Percentiles rank a stretch among this genome's conserved stretches.
Conservation (phyloP, 495 filamentous ascomycete species). For the Trichoderma asperelloides region DNA sequence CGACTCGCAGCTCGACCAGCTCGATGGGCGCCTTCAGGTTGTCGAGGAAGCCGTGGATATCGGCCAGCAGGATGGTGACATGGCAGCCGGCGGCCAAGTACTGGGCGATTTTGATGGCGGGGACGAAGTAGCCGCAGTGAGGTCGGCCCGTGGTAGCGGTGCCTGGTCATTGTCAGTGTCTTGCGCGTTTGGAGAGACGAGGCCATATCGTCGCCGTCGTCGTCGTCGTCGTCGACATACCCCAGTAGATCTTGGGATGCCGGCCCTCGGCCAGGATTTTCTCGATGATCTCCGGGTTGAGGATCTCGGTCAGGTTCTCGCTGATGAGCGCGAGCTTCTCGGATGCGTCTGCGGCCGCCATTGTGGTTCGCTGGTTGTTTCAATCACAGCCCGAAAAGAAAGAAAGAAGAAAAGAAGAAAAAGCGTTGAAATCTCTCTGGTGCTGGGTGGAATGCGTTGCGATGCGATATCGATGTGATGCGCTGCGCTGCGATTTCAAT, state of each 20-base stretch:
- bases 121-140: constrained; percentile 78
- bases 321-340: constrained; percentile 60
- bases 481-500: not conserved
- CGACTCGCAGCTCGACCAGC: constrained; percentile 66
- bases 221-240: constrained; percentile 27
- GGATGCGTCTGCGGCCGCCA: constrained; percentile 2
- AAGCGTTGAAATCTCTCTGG: not conserved
- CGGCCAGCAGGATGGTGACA: constrained; percentile 72
- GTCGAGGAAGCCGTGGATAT: constrained; percentile 73
- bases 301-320: constrained; percentile 71
- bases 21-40: constrained; percentile 81
- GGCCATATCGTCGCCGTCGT: not conserved
- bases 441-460: no score
- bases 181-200: no score
- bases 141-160: constrained; percentile 76
- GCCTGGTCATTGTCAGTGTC: constrained; percentile 30
- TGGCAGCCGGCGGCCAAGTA: constrained; percentile 77
- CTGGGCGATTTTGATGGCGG: constrained; percentile 81
- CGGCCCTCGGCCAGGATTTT: constrained; percentile 61
- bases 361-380: not conserved
- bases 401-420: no score
- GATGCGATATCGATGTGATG: not conserved
- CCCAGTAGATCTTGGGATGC: constrained; percentile 77
- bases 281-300: constrained; percentile 82
- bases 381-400: not conserved